phyloP scores from a whole-genome alignment of 2,329 filamentous ascomycete species.

The Sarocladiaceae sp. region DNA sequence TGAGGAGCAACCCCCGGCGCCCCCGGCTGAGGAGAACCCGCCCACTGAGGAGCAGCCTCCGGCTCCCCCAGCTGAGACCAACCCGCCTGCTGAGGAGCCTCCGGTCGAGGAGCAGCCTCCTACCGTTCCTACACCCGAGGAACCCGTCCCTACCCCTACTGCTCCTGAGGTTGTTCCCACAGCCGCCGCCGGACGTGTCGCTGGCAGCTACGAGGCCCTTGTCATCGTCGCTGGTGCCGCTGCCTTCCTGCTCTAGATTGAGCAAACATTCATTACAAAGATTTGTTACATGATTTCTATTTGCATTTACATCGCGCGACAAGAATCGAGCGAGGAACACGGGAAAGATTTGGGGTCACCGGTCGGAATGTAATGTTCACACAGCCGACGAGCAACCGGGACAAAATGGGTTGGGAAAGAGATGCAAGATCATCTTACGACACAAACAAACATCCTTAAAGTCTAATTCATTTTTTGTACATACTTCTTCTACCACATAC shows the following conservation, averaged over 20 bases:
- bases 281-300: neutral
- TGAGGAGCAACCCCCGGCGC: neutral
- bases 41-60: conserved; percentile 2
- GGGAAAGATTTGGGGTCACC: neutral
- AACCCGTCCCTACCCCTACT: conserved; percentile 14
- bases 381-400: neutral
- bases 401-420: neutral
- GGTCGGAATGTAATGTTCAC: conserved; percentile 3
- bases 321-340: too few species aligned
- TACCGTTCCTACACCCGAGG: conserved; percentile 5
- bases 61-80: conserved; percentile 1
- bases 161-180: conserved; percentile 20
- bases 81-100: neutral
- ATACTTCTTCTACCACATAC: neutral
- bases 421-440: neutral
- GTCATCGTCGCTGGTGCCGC: conserved; percentile 27
- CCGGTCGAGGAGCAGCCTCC: neutral
- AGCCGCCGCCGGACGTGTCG: conserved; percentile 27
- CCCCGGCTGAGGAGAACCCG: neutral
- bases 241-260: conserved; percentile 28
- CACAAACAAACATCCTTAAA: neutral
- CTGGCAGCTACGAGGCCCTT: conserved; percentile 22
- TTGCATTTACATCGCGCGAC: neutral
- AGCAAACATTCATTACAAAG: conserved; percentile 1
- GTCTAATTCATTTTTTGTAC: conserved; percentile 7